phyloP scores from a whole-genome alignment of 2,329 filamentous ascomycete species.

The Diaporthe nobilis region DNA sequence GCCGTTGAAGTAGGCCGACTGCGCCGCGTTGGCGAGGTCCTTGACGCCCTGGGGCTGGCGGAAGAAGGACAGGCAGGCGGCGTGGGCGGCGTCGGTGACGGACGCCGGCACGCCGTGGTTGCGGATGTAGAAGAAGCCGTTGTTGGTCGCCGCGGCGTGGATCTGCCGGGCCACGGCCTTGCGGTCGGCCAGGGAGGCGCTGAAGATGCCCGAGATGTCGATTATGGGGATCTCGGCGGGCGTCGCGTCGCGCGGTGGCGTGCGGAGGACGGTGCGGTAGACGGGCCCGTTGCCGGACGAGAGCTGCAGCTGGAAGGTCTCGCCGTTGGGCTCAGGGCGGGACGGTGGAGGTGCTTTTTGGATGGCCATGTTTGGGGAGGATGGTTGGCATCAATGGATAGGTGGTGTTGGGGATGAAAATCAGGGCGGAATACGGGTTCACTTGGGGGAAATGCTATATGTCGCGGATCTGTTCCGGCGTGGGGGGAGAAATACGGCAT shows the following conservation, averaged over 20 bases:
- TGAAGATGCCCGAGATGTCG: slow-evolving; percentile 61
- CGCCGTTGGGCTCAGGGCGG: neutral
- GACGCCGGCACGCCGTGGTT: slow-evolving; percentile 61
- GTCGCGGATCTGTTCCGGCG: neutral
- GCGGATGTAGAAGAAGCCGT: slow-evolving; percentile 69
- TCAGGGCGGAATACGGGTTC: neutral
- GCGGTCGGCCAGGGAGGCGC: slow-evolving; percentile 36
- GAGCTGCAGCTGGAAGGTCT: slow-evolving; percentile 51
- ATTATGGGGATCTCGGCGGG: slow-evolving; percentile 67
- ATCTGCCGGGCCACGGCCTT: slow-evolving; percentile 43
- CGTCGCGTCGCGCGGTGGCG: slow-evolving; percentile 54
- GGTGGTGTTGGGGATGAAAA: neutral
- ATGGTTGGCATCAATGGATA: neutral
- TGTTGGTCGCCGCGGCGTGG: slow-evolving; percentile 61
- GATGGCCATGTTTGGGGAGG: neutral
- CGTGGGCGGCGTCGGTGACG: slow-evolving; percentile 49
- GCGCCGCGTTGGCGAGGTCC: slow-evolving; percentile 51
- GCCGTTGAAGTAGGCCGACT: slow-evolving; percentile 62
- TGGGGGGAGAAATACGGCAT: neutral
- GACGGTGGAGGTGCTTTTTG: neutral
- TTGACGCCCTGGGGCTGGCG: slow-evolving; percentile 61
- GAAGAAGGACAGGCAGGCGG: slow-evolving; percentile 61
- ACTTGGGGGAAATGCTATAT: neutral
- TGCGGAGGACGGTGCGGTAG: slow-evolving; percentile 52
- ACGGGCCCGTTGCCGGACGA: slow-evolving; percentile 55